Percentiles rank a stretch among this genome's conserved stretches.
Conservation (phyloP, 129 eudicot species). For the Logfia minima region DNA sequence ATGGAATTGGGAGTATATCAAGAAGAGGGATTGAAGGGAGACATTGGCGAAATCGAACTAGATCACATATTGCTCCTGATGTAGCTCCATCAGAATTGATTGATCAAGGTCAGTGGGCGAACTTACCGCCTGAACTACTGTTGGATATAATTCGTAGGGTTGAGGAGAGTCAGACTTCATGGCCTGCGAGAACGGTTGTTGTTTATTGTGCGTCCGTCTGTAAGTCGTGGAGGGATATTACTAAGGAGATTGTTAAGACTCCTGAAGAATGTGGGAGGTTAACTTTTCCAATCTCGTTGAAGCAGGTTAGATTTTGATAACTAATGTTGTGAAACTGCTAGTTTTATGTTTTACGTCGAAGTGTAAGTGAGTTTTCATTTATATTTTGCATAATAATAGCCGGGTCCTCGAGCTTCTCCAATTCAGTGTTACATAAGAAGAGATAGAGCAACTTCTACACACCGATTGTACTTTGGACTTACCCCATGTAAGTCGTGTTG, state of each 20-base stretch:
- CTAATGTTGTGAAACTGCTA: not conserved
- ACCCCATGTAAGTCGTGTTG: conserved; percentile 77
- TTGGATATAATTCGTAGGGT: conserved; percentile 81
- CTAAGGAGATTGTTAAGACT: conserved; percentile 90
- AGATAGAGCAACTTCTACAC: conserved; percentile 80
- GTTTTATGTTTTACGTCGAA: not conserved
- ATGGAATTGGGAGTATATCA: conserved; percentile 70
- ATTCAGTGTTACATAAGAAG: conserved; percentile 90
- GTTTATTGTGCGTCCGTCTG: conserved; percentile 90
- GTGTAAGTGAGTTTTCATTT: conserved; percentile 3
- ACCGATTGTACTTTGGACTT: conserved; percentile 72
- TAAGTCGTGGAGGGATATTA: conserved; percentile 90
- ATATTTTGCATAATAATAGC: conserved; percentile 42
- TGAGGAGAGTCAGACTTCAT: conserved; percentile 79
- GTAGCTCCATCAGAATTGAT: conserved; percentile 47
- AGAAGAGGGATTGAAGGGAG: conserved; percentile 70
- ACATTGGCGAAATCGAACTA: conserved; percentile 67
- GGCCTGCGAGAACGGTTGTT: conserved; percentile 88
- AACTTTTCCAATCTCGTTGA: conserved; percentile 93
- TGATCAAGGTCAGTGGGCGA: conserved; percentile 88
- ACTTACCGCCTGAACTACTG: conserved; percentile 89
- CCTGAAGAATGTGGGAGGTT: conserved; percentile 93
- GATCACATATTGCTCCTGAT: conserved; percentile 85
- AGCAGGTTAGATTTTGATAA: conserved; percentile 53
- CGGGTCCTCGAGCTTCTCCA: conserved; percentile 89